Conservation (phyloP, 108 stramenopile genomes). For the Nannochloropsis salina region DNA sequence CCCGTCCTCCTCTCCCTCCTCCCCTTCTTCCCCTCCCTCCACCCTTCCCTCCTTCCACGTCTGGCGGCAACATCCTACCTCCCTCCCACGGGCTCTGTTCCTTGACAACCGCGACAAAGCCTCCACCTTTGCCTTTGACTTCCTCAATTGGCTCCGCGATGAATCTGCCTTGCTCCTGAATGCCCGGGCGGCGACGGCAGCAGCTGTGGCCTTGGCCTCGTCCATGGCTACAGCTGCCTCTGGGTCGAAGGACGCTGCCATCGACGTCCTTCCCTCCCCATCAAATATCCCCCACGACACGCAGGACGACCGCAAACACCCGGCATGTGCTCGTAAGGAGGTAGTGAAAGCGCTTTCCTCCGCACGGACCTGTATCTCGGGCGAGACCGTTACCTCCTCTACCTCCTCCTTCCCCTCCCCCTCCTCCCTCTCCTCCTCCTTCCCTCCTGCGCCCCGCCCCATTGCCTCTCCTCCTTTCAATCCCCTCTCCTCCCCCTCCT, state of each 20-base stretch:
- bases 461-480: background rate
- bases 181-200: background rate
- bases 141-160: background rate
- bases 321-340: no score
- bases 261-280: no score
- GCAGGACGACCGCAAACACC: no score
- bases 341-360: no score
- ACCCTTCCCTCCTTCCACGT: slow-evolving; percentile 1
- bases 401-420: background rate
- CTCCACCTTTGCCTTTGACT: background rate
- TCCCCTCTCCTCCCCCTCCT: background rate
- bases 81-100: background rate
- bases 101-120: background rate
- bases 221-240: background rate
- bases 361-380: no score
- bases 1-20: background rate
- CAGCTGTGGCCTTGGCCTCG: background rate
- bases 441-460: background rate
- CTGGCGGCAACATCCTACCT: background rate
- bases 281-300: no score
- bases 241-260: no score
- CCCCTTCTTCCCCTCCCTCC: background rate
- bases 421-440: background rate
- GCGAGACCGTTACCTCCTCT: no score
- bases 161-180: background rate